phyloP scores from a whole-genome alignment of 306 rosid genomes.

The Quercus berberidifolia region DNA sequence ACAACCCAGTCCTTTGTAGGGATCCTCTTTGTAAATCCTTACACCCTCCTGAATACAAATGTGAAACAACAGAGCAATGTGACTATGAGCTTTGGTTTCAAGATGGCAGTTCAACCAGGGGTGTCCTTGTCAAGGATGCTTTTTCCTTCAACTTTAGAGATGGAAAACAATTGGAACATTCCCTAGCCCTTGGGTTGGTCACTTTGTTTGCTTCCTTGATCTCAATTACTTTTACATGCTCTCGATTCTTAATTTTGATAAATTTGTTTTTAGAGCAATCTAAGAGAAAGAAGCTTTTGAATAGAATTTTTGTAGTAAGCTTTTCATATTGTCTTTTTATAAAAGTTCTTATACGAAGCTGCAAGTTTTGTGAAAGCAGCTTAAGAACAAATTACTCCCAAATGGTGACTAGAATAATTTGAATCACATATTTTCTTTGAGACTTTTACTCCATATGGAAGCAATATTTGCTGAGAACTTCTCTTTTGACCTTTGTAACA shows the following conservation, averaged over 20 bases:
- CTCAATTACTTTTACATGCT: too few relatives aligned
- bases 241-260: not conserved
- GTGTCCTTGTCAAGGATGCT: slow-evolving; percentile 70
- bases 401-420: too few relatives aligned
- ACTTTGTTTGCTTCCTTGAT: slow-evolving; percentile 9
- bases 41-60: slow-evolving; percentile 48
- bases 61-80: slow-evolving; percentile 69
- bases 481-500: not conserved
- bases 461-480: not conserved
- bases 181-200: slow-evolving; percentile 77
- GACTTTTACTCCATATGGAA: too few relatives aligned
- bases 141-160: slow-evolving; percentile 64
- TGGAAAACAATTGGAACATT: slow-evolving; percentile 56
- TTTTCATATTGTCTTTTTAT: too few relatives aligned
- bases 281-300: too few relatives aligned
- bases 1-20: slow-evolving; percentile 57
- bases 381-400: too few relatives aligned
- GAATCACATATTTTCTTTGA: too few relatives aligned
- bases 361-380: too few relatives aligned
- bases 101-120: slow-evolving; percentile 80
- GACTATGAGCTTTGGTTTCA: slow-evolving; percentile 76
- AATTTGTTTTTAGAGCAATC: not conserved
- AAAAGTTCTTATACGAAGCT: too few relatives aligned
- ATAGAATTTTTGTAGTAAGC: too few relatives aligned
- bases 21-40: slow-evolving; percentile 72